Evolutionary conservation across 345 rosid genomes (phyloP), one percentile per base, ranked within the genome.

Genomic region (Gossypium turneri): DNA sequence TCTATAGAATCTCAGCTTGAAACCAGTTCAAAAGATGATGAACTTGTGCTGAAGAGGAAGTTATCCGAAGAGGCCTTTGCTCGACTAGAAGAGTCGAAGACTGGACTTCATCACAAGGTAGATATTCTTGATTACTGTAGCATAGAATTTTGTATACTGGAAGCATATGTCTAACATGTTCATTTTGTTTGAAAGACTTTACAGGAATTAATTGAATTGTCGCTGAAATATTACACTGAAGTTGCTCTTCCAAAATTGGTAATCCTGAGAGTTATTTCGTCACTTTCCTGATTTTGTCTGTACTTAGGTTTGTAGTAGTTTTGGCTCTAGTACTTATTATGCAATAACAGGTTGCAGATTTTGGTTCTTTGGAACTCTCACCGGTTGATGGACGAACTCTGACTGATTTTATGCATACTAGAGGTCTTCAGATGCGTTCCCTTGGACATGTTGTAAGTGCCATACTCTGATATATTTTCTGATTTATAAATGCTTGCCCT

Each of bases 361-460:
- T 95, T 91, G 98, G 96, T 83, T 95, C 98, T 1, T 81, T 95
- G 79, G 99, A 95, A 79, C 97, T 95, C 73, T 95, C 99, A 51
- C 99, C 98, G 27, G 98, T 95, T 62, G 99, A 95, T 89, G 99
- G 99, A 7, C 93, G 97, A 81, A 95, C 99, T 77, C 84, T 95
- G 71, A 95, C 98, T 70, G 99, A 95, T 83, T 95, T 93, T 84
- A 90, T 95, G 99, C 99, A 95, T 81, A 91, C 99, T 73, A 95
- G 98, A 85, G 99, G 99, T 84, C 96, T 95, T 83, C 88, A 83
- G 80, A 91, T 95, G 94, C 92, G 91, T 74, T 95, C 99, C 45
- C 76, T 95, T 65, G 99, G 99, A 80, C 90, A 82, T 74, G 93
- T 95, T 72, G 99, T 95, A 86, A 91, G 99, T 86, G 56, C 67